Base-by-base conservation (phyloP, 2,329 filamentous ascomycete species). In the Beauveria sp. region DNA sequence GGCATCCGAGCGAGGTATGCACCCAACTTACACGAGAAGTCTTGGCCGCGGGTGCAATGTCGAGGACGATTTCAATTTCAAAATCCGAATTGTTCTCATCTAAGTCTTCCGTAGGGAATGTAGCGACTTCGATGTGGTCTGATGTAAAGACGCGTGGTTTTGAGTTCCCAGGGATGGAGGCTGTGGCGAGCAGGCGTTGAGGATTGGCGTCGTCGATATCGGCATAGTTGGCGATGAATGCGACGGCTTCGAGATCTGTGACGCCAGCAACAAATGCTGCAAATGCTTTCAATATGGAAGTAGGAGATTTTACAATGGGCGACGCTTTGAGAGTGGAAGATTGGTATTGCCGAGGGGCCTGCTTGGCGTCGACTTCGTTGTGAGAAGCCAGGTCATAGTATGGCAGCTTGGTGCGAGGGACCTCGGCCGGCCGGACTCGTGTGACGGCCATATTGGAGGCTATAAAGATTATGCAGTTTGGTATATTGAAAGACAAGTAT, bases 351-450 rank as follows among this genome's bases (percentile, higher is more conserved):
- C 50, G 50, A 16, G 51, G 24, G 20, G 34, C 51, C 28, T 49
- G 51, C 51, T 61, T 61, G 31, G 51, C 45, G 24, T 55, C 43
- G 51, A n/a, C n/a, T 31, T 61, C 51, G 59, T 24, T 61, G 59
- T 61, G 59, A 12, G 43, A 49, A 24, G 50, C 51, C 22, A 61
- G 51, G 45, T 61, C 59, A 16, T 55, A 61, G 51, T 61, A 55
- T 28, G 59, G 59, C 59, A 61, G 48, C 43, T 61, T 61, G 42
- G 51, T 61, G 42, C 43, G 59, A 40, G 59, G 59, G 18, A 50
- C 50, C 45, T 61, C 59, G 24, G 51, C 59, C 40, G 59, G 51
- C 14, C 45, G 59, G 6, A n/a, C 45, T 49, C 50, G 31, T 16
- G 51, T 43, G 16, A 55, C 34, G 43, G 59, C 51, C 59, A 61